Base-by-base conservation (phyloP, 305 asterid genomes). In the Solanum hybrid region DNA sequence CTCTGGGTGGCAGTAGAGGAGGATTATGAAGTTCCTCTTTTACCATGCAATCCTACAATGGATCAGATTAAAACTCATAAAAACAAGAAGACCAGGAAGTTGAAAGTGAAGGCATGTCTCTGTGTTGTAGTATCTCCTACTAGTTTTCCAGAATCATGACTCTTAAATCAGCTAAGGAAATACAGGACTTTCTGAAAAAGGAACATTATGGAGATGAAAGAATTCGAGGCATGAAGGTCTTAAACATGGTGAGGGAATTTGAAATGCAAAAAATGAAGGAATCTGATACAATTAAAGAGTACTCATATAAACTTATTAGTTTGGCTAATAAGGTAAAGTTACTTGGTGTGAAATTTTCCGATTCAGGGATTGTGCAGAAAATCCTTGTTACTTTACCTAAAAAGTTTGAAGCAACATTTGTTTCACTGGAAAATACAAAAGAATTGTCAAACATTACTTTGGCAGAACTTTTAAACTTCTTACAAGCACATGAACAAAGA, bases 391-490 rank as follows among this genome's bases (percentile, higher is more conserved):
- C 17, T 19, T 10, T 10, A 34, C 42, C 29, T 77, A 0, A 77
- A 77, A 77, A 9, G 15, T 10, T 34, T 77, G 42, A 77, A 77
- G 29, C 9, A 19, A 34, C 29, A 77, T 8, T 19, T 19, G 9
- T 2, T 77, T 77, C 27, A 77, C 10, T 34, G 29, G 2, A 77
- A 77, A 77, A 77, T 22, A 82, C 81, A 6, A 85, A 86, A 31
- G 79, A 90, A 66, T 2, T 88, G 40, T 88, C 73, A 37, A 88
- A 60, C 0, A 90, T 88, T 51, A n/a, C 78, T 17, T 78, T 88
- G 85, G 26, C 14, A 4, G 78, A 77, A 77, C 15, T 19, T 77
- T 34, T 34, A 2, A 19, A 77, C 45, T 34, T 38, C 24, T 17
- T 17, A 11, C 37, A 75, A 75, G 24, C 37, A 31, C 7, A 14